Base-by-base conservation (phyloP, 2,329 filamentous ascomycete species). In the Sporothrix pallida region DNA sequence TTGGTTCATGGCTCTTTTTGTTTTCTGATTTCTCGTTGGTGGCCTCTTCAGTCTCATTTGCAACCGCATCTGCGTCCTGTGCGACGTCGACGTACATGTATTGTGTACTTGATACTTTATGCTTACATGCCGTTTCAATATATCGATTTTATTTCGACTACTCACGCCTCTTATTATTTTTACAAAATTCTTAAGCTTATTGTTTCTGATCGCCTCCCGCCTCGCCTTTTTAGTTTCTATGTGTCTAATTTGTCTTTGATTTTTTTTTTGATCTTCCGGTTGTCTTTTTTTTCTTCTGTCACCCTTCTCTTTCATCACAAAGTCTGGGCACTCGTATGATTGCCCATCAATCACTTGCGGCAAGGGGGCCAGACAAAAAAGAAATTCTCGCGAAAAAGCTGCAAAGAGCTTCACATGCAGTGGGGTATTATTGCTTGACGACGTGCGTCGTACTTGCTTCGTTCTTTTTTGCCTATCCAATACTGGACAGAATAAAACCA, bases 11-110 rank as follows among this genome's bases (percentile, higher is more conserved):
- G 31, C 26, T 13, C 9, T 26, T 31, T 9, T 31, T 37, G 31
- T 26, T 31, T 17, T 26, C 26, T 54, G 31, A n/a, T 20, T 63
- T 63, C 60, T 44, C 60, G 60, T 63, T 63, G 60, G 60, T 63
- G 31, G 60, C 60, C 60, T 63, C 31, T 12, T 37, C 31, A 7
- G 31, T 7, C 31, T 37, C 31, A 37, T 37, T 3, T 37, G 31
- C 3, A 37, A 37, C 31, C 31, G 31, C 31, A 37, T 37, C 31
- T 37, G 31, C 31, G 7, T 37, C 9, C 17, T 44, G 60, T 20
- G 31, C 31, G 7, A 37, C 31, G 31, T 37, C 31, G 31, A 37
- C 17, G 56, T 12, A 63, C 31, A 20, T 44, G 9, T 54, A 20
- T 54, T 9, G 1, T 54, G 52, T 54, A 37, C 31, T 37, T 37